A percentile compares a stretch with the other conserved stretches of the same genome.
phyloP scores from a whole-genome alignment of 2,329 filamentous ascomycete genomes.

The Penicillium sp. region DNA sequence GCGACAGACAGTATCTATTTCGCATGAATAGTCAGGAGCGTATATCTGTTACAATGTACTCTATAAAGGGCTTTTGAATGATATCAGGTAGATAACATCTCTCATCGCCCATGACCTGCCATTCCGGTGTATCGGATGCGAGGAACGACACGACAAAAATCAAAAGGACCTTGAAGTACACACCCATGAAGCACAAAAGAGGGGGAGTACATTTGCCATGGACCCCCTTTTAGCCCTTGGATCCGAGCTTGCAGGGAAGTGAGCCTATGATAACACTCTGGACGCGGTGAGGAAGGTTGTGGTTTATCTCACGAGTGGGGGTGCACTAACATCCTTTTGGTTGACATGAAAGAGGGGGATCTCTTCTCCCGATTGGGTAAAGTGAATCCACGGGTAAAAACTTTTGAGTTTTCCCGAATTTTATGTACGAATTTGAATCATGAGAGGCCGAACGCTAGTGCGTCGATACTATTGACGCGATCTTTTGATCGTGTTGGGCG shows the following conservation, averaged over 20 bases:
- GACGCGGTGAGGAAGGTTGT: slow-evolving; percentile 1
- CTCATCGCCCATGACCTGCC: slow-evolving; percentile 23
- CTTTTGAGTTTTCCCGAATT: slow-evolving; percentile 19
- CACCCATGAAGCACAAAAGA: slow-evolving; percentile 13
- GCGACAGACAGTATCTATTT: not conserved
- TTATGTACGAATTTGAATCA: not conserved
- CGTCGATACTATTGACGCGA: not conserved
- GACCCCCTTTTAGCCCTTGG: slow-evolving; percentile 22
- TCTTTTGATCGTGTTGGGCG: not conserved
- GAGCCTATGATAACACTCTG: slow-evolving; percentile 2
- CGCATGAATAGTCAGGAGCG: not conserved
- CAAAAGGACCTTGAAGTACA: not conserved
- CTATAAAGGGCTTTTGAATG: not conserved
- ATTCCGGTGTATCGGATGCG: slow-evolving; percentile 37
- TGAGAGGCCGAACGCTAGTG: not conserved
- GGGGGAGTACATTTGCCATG: slow-evolving; percentile 4
- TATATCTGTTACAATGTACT: not conserved
- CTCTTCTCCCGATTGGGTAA: slow-evolving; percentile 44
- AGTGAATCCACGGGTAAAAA: slow-evolving; percentile 20
- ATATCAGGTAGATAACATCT: not conserved
- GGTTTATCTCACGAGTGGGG: slow-evolving; percentile 18
- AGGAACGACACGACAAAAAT: slow-evolving; percentile 7
- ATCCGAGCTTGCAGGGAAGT: slow-evolving; percentile 23
- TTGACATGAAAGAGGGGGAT: slow-evolving; percentile 29
- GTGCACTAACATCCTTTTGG: slow-evolving; percentile 23